A percentile compares a stretch with the other conserved stretches of the same genome.
Evolutionary conservation across 1,139 yeast species (phyloP).

Genomic region (Arxiozyma slooffiae): DNA sequence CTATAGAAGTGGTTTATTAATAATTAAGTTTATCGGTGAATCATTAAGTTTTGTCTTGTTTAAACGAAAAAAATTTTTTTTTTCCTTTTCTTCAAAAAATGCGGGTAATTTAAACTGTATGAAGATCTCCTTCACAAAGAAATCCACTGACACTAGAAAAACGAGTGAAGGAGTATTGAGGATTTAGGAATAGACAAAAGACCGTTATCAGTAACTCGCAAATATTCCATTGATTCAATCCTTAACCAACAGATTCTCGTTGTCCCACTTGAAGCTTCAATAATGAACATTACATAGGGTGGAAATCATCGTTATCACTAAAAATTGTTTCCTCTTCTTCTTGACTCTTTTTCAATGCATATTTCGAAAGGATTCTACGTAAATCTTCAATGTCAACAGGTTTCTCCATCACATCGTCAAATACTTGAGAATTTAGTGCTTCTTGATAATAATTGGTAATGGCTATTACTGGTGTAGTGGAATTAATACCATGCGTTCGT

Average conservation of each 20-base stretch:
- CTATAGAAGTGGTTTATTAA: not conserved
- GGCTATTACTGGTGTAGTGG: slow-evolving; percentile 69
- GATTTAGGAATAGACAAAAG: no score
- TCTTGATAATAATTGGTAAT: slow-evolving; percentile 66
- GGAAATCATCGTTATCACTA: slow-evolving; percentile 17
- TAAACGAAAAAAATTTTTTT: not conserved
- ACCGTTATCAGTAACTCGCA: no score
- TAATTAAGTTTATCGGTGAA: not conserved
- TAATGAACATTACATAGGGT: not conserved
- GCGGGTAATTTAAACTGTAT: not conserved
- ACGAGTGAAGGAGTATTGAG: no score
- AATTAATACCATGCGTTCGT: slow-evolving; percentile 66
- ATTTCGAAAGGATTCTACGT: slow-evolving; percentile 26
- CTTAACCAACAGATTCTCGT: no score
- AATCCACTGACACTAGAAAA: not conserved
- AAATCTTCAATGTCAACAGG: slow-evolving; percentile 50
- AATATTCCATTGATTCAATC: no score
- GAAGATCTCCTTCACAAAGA: not conserved
- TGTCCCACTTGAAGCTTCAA: no score
- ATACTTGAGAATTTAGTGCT: slow-evolving; percentile 48
- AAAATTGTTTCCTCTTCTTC: slow-evolving; percentile 27
- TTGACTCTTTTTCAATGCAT: slow-evolving; percentile 27
- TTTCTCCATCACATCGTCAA: slow-evolving; percentile 66
- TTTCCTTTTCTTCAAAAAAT: not conserved
- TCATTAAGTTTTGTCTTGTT: not conserved